phyloP scores from a whole-genome alignment of 129 eudicot genomes.

The Kitagawia praeruptora region DNA sequence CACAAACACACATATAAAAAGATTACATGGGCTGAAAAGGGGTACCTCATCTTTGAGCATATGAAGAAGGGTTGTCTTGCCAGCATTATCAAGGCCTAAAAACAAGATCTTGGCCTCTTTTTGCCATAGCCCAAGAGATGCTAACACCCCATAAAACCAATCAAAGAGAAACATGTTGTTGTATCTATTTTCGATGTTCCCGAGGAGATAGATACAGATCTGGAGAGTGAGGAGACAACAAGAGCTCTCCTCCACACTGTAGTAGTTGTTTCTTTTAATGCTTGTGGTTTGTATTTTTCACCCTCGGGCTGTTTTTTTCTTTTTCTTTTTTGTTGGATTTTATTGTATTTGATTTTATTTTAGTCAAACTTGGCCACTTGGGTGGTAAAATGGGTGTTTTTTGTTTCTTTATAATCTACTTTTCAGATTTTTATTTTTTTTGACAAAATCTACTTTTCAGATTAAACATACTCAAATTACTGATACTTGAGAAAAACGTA shows the following conservation, averaged over 20 bases:
- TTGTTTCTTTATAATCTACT: too few species aligned
- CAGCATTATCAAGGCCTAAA: conserved; percentile 15
- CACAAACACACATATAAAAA: neutral
- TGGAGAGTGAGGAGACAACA: neutral
- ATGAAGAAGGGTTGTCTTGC: conserved; percentile 14
- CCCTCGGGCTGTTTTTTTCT: neutral
- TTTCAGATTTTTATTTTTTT: too few species aligned
- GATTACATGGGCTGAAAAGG: neutral
- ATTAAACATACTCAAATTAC: too few species aligned
- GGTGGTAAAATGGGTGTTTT: neutral
- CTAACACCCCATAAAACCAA: conserved; percentile 3
- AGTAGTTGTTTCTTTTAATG: neutral
- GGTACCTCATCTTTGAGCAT: conserved; percentile 3
- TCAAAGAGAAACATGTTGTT: neutral
- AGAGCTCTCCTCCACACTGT: neutral
- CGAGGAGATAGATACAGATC: neutral
- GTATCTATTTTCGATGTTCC: neutral
- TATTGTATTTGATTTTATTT: too few species aligned
- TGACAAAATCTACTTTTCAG: too few species aligned
- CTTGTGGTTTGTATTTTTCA: neutral
- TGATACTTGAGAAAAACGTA: too few species aligned
- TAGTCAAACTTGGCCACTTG: neutral
- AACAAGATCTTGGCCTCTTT: conserved; percentile 12
- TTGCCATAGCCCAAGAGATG: conserved; percentile 7
- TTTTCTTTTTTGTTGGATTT: too few species aligned